phyloP scores from a whole-genome alignment of 2,329 filamentous ascomycete species.

The Botrytis medusae region DNA sequence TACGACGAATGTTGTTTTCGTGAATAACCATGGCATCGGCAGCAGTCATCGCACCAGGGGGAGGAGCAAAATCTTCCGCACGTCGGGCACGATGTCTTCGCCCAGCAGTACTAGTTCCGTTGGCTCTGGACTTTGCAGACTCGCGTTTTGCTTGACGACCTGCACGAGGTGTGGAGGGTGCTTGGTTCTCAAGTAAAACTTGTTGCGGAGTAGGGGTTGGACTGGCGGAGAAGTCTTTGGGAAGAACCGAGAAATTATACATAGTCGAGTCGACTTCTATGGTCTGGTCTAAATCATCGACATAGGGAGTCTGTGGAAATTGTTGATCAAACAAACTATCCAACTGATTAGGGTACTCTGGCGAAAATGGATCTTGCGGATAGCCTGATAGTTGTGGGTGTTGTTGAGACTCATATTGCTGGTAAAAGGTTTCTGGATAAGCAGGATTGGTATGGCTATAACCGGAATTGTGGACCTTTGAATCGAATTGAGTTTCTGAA shows the following conservation, averaged over 20 bases:
- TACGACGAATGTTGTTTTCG: neutral
- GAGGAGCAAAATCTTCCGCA: neutral
- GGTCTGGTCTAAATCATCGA: neutral
- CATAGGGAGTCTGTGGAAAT: neutral
- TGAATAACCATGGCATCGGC: neutral
- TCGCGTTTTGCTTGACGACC: neutral
- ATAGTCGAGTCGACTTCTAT: neutral
- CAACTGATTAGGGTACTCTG: neutral
- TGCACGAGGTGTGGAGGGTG: neutral
- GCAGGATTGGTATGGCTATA: fast-evolving
- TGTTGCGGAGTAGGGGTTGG: neutral
- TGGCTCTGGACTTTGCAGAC: neutral
- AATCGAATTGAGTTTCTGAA: neutral
- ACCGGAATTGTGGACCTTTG: neutral
- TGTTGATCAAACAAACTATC: neutral
- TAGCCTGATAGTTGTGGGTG: neutral
- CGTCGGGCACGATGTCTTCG: neutral
- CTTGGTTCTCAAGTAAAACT: neutral
- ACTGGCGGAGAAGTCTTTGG: neutral
- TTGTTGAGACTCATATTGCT: neutral
- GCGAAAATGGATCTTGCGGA: neutral
- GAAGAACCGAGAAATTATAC: neutral
- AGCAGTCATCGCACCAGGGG: neutral
- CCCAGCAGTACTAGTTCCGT: neutral
- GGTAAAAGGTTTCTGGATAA: neutral